Evolutionary conservation across 805 yeast genomes (phyloP).

Genomic region (Suhomyces prunicola): DNA sequence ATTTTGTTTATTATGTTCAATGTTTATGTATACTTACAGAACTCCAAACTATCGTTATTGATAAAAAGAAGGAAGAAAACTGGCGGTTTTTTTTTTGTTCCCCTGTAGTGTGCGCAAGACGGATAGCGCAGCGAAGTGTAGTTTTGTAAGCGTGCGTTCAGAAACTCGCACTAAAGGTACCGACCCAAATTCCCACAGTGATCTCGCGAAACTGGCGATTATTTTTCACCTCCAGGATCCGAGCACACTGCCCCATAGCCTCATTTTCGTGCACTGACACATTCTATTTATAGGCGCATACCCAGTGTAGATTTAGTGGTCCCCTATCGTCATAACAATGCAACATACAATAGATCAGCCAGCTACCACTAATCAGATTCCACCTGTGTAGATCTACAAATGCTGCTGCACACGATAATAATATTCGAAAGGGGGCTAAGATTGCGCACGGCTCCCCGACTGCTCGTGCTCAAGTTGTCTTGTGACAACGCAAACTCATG

Average conservation of each 20-base stretch:
- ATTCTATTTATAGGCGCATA: neutral
- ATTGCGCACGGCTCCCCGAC: neutral
- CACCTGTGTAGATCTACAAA: neutral
- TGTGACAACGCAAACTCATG: neutral
- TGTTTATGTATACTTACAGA: conserved; percentile 1
- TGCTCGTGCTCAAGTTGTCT: neutral
- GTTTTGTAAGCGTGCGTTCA: neutral
- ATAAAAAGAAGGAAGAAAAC: conserved; percentile 4
- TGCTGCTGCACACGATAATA: neutral
- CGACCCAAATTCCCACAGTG: neutral
- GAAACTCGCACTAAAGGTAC: conserved; percentile 1
- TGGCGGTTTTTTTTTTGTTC: conserved; percentile 1
- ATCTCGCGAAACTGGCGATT: neutral
- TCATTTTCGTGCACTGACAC: neutral
- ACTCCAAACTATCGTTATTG: conserved; percentile 3
- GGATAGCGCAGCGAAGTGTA: neutral
- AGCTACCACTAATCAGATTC: too few species aligned
- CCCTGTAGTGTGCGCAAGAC: neutral
- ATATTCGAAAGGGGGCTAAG: neutral
- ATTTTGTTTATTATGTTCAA: neutral
- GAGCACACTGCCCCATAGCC: neutral
- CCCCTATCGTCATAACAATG: neutral
- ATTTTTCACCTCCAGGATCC: neutral
- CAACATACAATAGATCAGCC: too few species aligned
- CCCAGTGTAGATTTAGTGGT: neutral